phyloP scores from a whole-genome alignment of 345 rosid species.

The Syzygium grande region DNA sequence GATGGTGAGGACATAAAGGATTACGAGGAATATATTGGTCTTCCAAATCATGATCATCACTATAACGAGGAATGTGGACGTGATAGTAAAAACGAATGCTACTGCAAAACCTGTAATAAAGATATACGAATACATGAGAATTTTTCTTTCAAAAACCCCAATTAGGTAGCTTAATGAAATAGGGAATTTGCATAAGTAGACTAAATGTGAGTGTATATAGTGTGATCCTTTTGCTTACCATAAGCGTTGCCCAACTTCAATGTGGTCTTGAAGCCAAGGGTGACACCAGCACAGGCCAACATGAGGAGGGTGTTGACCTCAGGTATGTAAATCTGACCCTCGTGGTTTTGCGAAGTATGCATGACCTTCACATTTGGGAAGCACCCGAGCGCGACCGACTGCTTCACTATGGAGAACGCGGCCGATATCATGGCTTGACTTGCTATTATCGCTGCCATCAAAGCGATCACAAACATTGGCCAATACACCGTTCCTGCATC shows the following conservation, averaged over 20 bases:
- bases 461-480: conserved; percentile 22
- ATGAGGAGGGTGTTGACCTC: conserved; percentile 23
- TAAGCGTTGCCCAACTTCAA: conserved; percentile 20
- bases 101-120: conserved; percentile 15
- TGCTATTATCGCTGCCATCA: conserved; percentile 22
- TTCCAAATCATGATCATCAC: conserved; percentile 35
- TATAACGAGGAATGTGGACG: conserved; percentile 12
- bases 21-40: conserved; percentile 7
- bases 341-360: conserved; percentile 12
- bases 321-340: conserved; percentile 24
- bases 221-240: background rate
- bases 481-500: conserved; percentile 14
- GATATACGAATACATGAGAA: background rate
- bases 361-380: conserved; percentile 23
- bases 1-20: conserved; percentile 9
- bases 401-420: conserved; percentile 16
- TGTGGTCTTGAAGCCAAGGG: conserved; percentile 22
- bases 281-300: conserved; percentile 22
- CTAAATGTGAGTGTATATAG: background rate
- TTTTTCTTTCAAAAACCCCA: background rate
- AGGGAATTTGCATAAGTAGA: background rate
- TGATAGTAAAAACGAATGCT: conserved; percentile 14
- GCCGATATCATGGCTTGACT: conserved; percentile 28
- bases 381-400: conserved; percentile 17
- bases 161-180: background rate